Base-by-base conservation (phyloP, 2,329 filamentous ascomycete species). In the Botrytis elliptica region DNA sequence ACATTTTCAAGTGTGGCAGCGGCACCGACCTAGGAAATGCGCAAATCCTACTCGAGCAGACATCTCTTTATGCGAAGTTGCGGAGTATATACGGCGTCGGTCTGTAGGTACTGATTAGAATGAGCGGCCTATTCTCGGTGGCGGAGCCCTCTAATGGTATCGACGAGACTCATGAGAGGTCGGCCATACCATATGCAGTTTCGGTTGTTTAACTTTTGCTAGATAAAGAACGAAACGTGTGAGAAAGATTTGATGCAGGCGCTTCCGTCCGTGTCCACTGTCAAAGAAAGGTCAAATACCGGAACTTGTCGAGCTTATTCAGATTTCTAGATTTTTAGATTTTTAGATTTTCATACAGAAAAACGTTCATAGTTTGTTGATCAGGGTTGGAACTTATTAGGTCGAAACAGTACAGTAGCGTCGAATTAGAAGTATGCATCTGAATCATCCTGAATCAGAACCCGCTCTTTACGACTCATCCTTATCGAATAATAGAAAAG, bases 61-160 rank as follows among this genome's bases (percentile, higher is more conserved):
- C 12, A 52, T 12, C 64, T 52, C 16, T 52, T 49, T 46, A 67
- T 67, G 46, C 46, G 46, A 67, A 29, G 46, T 38, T 55, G 65
- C 65, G 66, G 66, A 68, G 49, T 52, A 38, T n/a, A 36, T 29
- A 68, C 46, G 49, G 49, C 12, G 20, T 42, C 25, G n/a, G 65
- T 29, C 38, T 25, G 25, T 29, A 29, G 29, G 29, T 42, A n/a
- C 4, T 57, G 65, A 40, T 29, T 20, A 68, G 33, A n/a, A 57
- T 57, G 49, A 68, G 49, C 66, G 66, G 66, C 66, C 25, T 57
- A 57, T 68, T 22, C 66, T 68, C 66, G 66, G 66, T 57, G 66
- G 36, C 36, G 66, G 66, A 68, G 49, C 66, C 29, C 40, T 42
- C 42, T 25, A 57, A 22, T 33, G 18, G 29, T 68, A 33, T 55